Evolutionary conservation across 768 basidiomycete species (phyloP), one percentile per base, ranked within the genome.

Genomic region (Nevesoporus exiguus): DNA sequence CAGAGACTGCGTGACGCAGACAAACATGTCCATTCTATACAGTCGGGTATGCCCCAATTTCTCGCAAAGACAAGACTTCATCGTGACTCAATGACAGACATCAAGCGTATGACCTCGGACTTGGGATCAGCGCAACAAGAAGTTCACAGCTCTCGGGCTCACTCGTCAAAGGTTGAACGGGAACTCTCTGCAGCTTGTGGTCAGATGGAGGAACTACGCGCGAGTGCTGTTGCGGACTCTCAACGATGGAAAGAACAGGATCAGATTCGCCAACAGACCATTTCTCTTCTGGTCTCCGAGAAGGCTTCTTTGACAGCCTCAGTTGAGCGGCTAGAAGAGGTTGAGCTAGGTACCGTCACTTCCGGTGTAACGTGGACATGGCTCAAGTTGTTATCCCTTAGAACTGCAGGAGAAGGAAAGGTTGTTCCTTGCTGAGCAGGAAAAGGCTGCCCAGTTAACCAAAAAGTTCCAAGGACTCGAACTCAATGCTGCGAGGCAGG

Each of bases 211-310:
- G 55, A 55, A 25, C 27, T 66, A 30, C 56, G 59, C 5, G 40
- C 55, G 17, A 60, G 44, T 34, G 63, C 62, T 33, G 5, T 49
- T 2, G 51, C 21, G 3, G 50, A 57, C 34, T 58, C 59, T 7
- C 47, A 45, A 40, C 63, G 50, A 31, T 64, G 67, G 50, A 67
- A 68, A 17, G 65, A 69, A 13, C 68, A 69, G 36, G 68, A 77
- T 42, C 76, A 80, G 59, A 85, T 79, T 61, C 85, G 87, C 60
- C 83, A 82, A 55, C 84, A 84, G 61, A 88, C 87, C 0, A 89
- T 94, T 53, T 77, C 85, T 43, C 67, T 88, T n/a, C 76, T 94
- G 14, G 88, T 92, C 19, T 78, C 83, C 3, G 88, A 90, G 63
- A 89, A 88, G 68, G 78, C 81, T 7, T 75, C 79, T 19, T 74